These are phyloP conservation scores for Geosmithia putterillii DNA, from an alignment of 2,329 filamentous ascomycete species.

Conservation along the genomic window DNA sequence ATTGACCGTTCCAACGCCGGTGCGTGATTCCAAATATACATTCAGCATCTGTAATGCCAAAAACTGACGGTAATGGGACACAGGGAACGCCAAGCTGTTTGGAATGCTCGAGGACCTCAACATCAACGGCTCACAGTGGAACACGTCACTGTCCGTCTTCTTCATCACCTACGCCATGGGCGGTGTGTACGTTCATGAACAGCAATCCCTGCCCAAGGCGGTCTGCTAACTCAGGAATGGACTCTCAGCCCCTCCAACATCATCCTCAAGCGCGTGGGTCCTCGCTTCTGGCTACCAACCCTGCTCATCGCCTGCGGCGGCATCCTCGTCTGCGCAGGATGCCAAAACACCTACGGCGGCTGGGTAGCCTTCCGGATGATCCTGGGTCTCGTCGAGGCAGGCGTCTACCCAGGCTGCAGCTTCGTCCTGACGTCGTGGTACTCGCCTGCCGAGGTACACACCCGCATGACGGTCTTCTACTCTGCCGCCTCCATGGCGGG, in stretches of 20 bases:
- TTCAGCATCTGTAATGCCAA: no score
- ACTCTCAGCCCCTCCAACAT: slow-evolving; percentile 41
- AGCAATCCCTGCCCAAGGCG: slow-evolving; percentile 60
- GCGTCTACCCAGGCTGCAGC: slow-evolving; percentile 52
- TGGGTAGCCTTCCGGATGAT: slow-evolving; percentile 36
- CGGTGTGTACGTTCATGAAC: slow-evolving; percentile 59
- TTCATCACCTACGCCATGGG: slow-evolving; percentile 68
- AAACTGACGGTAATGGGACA: neutral
- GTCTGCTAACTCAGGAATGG: neutral
- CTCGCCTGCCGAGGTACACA: slow-evolving; percentile 41
- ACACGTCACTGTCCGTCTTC: slow-evolving; percentile 57
- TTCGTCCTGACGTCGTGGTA: slow-evolving; percentile 48
- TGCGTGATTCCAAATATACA: slow-evolving; percentile 15
- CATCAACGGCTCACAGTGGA: slow-evolving; percentile 57
- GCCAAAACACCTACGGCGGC: slow-evolving; percentile 29
- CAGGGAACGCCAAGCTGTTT: slow-evolving; percentile 52
- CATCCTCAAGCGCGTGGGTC: slow-evolving; percentile 42
- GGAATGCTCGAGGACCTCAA: slow-evolving; percentile 36
- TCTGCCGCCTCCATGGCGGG: slow-evolving; percentile 70
- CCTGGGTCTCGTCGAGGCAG: slow-evolving; percentile 53
- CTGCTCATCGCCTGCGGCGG: slow-evolving; percentile 18
- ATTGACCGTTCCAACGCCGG: slow-evolving; percentile 39
- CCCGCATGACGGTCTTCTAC: slow-evolving; percentile 63
- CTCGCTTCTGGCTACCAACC: neutral
- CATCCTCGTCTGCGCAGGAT: slow-evolving; percentile 39